Percentiles rank a stretch among this genome's conserved stretches.
phyloP scores from a whole-genome alignment of 441 rosid genomes.

The Theobroma grandiflorum region DNA sequence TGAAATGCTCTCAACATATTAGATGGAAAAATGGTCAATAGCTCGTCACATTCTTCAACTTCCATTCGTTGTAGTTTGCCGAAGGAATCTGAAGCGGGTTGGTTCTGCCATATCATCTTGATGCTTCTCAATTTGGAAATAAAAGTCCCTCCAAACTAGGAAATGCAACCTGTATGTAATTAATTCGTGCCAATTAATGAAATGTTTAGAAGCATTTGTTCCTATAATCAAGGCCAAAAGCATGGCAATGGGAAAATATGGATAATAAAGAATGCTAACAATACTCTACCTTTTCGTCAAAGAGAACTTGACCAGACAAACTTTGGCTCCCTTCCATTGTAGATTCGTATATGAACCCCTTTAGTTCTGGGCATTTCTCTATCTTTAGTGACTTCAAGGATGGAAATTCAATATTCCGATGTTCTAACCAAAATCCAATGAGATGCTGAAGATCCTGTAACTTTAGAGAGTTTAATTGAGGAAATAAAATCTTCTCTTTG shows the following conservation, averaged over 20 bases:
- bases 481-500: not conserved
- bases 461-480: not conserved
- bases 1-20: not conserved
- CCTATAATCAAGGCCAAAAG: not conserved
- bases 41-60: not conserved
- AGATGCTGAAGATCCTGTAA: not conserved
- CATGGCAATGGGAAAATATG: not conserved
- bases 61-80: not conserved
- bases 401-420: not conserved
- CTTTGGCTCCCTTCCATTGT: not conserved
- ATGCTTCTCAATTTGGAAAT: not conserved
- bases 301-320: not conserved
- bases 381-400: not conserved
- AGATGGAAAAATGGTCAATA: not conserved
- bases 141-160: not conserved
- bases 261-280: not conserved
- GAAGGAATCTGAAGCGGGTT: not conserved
- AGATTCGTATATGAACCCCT: not conserved
- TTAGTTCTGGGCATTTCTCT: not conserved
- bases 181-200: not conserved
- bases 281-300: not conserved
- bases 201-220: too few species aligned
- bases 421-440: not conserved
- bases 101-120: slow-evolving; percentile 12
- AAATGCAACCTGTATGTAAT: not conserved